phyloP scores from a whole-genome alignment of 805 yeast genomes.

The Kuraishia piskuri region DNA sequence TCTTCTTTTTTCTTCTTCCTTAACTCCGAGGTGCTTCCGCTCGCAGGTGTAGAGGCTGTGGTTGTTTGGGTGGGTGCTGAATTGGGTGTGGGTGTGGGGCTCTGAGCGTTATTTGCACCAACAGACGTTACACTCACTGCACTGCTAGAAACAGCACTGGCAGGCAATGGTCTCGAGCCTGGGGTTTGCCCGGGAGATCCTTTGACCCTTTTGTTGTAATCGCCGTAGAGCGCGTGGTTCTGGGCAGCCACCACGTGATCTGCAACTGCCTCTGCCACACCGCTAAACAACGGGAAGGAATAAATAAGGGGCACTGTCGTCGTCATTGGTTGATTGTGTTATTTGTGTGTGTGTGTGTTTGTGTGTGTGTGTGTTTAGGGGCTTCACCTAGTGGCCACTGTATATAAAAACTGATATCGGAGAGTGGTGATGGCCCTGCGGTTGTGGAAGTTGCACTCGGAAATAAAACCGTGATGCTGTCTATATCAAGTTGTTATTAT shows the following conservation, averaged over 20 bases:
- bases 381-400: background rate
- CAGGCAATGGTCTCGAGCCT: background rate
- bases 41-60: background rate
- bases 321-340: constrained; percentile 44
- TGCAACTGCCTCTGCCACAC: constrained; percentile 95
- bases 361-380: background rate
- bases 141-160: background rate
- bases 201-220: constrained; percentile 12
- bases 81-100: background rate
- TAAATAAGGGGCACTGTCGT: constrained; percentile 90
- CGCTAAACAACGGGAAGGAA: constrained; percentile 83
- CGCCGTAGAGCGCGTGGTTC: constrained; percentile 48
- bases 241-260: constrained; percentile 90
- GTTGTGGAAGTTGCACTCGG: too few species aligned
- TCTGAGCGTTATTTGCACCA: background rate
- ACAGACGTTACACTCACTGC: constrained; percentile 1
- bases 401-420: background rate
- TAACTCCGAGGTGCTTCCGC: background rate
- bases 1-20: constrained; percentile 42
- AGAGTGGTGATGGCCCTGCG: background rate
- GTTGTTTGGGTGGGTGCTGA: background rate
- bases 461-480: too few species aligned
- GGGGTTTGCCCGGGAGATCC: background rate
- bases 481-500: too few species aligned
- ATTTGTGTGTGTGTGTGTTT: background rate